Evolutionary conservation across 371 early-diverging fungal species (phyloP).

Genomic region (Amoeboaphelidium protococcarum): DNA sequence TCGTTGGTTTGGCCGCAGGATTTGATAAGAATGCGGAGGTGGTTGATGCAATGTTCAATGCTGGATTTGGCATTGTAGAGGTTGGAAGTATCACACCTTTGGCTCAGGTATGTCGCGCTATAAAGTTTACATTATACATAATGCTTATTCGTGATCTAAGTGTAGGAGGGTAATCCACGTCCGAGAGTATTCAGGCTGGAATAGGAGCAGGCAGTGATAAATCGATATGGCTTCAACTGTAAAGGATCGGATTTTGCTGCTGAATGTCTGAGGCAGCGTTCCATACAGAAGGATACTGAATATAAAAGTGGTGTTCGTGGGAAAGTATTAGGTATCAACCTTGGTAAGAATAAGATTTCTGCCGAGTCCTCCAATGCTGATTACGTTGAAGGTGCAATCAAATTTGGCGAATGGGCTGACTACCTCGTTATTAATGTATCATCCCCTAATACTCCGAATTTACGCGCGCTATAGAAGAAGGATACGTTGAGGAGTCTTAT

Average conservation of each 20-base stretch:
- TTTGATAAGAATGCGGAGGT: constrained; percentile 64
- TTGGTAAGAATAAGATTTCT: constrained; percentile 56
- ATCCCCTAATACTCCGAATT: constrained; percentile 53
- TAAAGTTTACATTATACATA: too few species aligned
- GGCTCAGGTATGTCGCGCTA: constrained; percentile 24
- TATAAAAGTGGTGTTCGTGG: too few species aligned
- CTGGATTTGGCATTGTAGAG: constrained; percentile 65
- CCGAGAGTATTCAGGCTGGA: constrained; percentile 49
- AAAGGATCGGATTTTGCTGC: constrained; percentile 29
- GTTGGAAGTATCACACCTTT: constrained; percentile 52
- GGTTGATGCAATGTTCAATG: constrained; percentile 35
- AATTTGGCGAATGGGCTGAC: constrained; percentile 41
- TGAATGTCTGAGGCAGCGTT: constrained; percentile 26
- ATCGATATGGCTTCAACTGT: constrained; percentile 67
- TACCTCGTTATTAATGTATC: constrained; percentile 55
- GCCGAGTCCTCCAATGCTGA: constrained; percentile 26
- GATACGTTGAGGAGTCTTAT: constrained; percentile 31
- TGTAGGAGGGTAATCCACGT: constrained; percentile 40
- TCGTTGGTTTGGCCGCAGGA: constrained; percentile 58
- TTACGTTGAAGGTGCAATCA: constrained; percentile 35
- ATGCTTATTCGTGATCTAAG: too few species aligned
- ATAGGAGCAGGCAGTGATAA: constrained; percentile 39
- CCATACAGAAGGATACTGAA: constrained; percentile 14
- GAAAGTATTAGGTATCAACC: constrained; percentile 40
- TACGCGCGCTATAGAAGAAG: constrained; percentile 31